Evolutionary conservation across 257 asterid species (phyloP).

Genomic region (Knoxia roxburghii): DNA sequence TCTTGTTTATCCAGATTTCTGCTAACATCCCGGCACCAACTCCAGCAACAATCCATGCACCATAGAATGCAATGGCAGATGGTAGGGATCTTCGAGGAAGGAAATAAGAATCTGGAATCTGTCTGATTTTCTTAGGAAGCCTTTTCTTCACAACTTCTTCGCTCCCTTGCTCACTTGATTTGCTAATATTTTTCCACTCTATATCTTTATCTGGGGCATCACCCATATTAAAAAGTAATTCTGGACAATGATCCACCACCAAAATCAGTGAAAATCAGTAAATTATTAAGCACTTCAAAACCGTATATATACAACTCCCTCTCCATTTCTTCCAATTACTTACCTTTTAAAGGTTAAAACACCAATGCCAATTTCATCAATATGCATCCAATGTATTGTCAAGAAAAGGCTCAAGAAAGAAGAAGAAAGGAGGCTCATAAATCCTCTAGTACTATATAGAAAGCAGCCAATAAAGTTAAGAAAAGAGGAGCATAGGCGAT

Average conservation of each 20-base stretch:
- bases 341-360: background rate
- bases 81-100: constrained; percentile 64
- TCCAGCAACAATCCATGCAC: constrained; percentile 75
- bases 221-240: constrained; percentile 25
- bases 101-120: constrained; percentile 75
- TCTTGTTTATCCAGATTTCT: constrained; percentile 76
- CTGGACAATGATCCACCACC: constrained; percentile 10
- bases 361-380: background rate
- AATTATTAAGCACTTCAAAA: background rate
- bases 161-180: constrained; percentile 30
- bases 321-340: background rate
- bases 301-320: background rate
- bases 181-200: constrained; percentile 61
- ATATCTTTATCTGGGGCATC: constrained; percentile 43
- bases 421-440: background rate
- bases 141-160: constrained; percentile 62
- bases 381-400: no score
- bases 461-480: background rate
- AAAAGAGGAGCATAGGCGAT: background rate
- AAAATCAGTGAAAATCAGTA: constrained; percentile 16
- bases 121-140: constrained; percentile 49
- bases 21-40: constrained; percentile 80
- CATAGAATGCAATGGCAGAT: constrained; percentile 42
- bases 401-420: background rate
- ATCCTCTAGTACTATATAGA: background rate